phyloP scores from a whole-genome alignment of 1,139 yeast genomes.

The Saccharomyces pastorianus region DNA sequence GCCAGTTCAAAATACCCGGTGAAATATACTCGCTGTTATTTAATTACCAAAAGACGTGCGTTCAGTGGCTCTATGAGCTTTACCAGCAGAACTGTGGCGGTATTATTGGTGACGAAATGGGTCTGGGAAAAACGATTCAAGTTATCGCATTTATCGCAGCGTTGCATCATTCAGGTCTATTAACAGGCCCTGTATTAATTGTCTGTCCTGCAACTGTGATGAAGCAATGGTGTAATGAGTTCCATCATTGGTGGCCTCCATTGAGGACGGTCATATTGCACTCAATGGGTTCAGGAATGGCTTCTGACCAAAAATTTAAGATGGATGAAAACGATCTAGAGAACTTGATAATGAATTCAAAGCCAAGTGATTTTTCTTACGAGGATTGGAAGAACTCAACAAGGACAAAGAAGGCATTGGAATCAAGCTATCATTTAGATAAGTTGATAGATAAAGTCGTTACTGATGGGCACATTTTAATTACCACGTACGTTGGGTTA shows the following conservation, averaged over 20 bases:
- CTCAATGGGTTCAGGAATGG: constrained; percentile 88
- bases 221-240: constrained; percentile 93
- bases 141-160: constrained; percentile 86
- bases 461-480: constrained; percentile 64
- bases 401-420: constrained; percentile 24
- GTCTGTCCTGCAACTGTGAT: constrained; percentile 96
- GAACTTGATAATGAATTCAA: constrained; percentile 37
- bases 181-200: constrained; percentile 70
- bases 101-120: constrained; percentile 96
- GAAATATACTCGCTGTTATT: constrained; percentile 81
- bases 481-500: constrained; percentile 89
- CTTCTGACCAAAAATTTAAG: constrained; percentile 33
- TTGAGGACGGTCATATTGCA: constrained; percentile 78
- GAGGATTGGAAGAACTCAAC: constrained; percentile 26
- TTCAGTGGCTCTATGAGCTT: constrained; percentile 71
- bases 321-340: constrained; percentile 39
- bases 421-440: constrained; percentile 23
- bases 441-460: constrained; percentile 31
- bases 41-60: constrained; percentile 91
- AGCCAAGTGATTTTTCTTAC: constrained; percentile 39
- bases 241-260: constrained; percentile 98
- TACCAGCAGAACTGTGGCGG: constrained; percentile 87
- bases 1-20: constrained; percentile 72
- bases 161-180: constrained; percentile 67
- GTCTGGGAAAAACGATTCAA: constrained; percentile 91